Conservation (phyloP, 2,329 filamentous ascomycete species). For the Byssothecium circinans region DNA sequence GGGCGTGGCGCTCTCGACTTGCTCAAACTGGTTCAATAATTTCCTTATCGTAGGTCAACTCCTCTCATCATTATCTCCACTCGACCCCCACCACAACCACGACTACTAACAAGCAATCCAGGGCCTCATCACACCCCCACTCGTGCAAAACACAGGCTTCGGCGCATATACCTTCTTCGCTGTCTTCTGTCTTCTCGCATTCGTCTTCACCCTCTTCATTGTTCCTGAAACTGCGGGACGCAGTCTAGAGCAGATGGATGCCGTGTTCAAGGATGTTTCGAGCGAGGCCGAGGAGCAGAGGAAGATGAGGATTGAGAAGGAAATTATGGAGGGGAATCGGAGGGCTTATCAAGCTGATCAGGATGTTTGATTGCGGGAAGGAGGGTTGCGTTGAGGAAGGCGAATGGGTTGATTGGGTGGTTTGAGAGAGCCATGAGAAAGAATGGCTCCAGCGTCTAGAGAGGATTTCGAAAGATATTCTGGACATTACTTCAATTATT, state of each 20-base stretch:
- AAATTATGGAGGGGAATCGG: conserved; percentile 27
- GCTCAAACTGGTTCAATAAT: conserved; percentile 66
- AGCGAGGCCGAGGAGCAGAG: conserved; percentile 39
- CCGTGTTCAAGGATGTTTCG: conserved; percentile 41
- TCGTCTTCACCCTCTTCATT: conserved; percentile 39
- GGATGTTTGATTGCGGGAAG: background rate
- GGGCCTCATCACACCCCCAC: conserved; percentile 66
- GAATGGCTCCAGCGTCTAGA: too few relatives aligned
- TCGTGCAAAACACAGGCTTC: conserved; percentile 60
- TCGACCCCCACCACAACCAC: background rate
- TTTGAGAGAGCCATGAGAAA: too few relatives aligned
- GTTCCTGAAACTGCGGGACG: conserved; percentile 41
- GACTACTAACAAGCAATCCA: conserved; percentile 45
- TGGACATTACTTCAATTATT: too few relatives aligned
- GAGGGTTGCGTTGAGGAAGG: background rate
- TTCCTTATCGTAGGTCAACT: conserved; percentile 55
- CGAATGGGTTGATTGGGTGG: too few relatives aligned
- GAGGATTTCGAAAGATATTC: too few relatives aligned
- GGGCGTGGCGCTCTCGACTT: conserved; percentile 66
- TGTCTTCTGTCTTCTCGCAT: conserved; percentile 37
- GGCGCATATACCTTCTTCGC: conserved; percentile 47
- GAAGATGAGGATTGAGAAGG: conserved; percentile 34
- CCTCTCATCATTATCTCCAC: background rate
- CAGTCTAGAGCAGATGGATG: conserved; percentile 43
- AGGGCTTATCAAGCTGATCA: background rate